Evolutionary conservation across 371 early-diverging fungal species (phyloP).

Genomic region (Caulochytrium protostelioides): DNA sequence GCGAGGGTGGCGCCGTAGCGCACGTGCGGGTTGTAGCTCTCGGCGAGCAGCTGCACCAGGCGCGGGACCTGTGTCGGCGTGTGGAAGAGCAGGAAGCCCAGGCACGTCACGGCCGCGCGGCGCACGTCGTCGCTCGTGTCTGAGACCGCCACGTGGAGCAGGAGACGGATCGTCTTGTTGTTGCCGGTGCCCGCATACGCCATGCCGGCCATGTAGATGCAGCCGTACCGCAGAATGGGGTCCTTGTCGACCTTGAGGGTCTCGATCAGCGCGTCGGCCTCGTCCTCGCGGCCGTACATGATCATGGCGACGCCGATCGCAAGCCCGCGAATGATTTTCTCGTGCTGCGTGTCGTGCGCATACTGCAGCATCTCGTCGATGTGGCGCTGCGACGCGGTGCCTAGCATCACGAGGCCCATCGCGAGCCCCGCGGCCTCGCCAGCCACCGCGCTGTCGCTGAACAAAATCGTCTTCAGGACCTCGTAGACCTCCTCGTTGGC

Average conservation of each 20-base stretch:
- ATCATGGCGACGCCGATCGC: conserved; percentile 81
- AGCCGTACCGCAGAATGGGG: conserved; percentile 82
- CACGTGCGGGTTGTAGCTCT: conserved; percentile 96
- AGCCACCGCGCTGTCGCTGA: conserved; percentile 82
- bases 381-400: conserved; percentile 57
- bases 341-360: conserved; percentile 91
- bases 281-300: conserved; percentile 85
- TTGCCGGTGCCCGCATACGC: conserved; percentile 94
- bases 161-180: conserved; percentile 77
- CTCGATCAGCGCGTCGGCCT: conserved; percentile 70
- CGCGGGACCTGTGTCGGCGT: conserved; percentile 83
- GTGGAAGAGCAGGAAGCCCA: conserved; percentile 86
- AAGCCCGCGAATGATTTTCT: conserved; percentile 90
- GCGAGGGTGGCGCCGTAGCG: conserved; percentile 92
- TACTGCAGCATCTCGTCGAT: conserved; percentile 86
- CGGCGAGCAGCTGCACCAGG: conserved; percentile 87
- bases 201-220: conserved; percentile 87
- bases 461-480: conserved; percentile 62
- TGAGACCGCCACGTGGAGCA: conserved; percentile 89
- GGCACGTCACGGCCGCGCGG: conserved; percentile 87
- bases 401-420: conserved; percentile 94
- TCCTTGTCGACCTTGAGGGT: conserved; percentile 71
- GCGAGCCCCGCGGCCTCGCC: conserved; percentile 95
- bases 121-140: conserved; percentile 98
- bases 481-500: conserved; percentile 67